A percentile compares a stretch with the other conserved stretches of the same genome.
These are phyloP conservation scores for Clavaria fumosa DNA, from an alignment of 768 basidiomycete genomes.

Conservation along the genomic window DNA sequence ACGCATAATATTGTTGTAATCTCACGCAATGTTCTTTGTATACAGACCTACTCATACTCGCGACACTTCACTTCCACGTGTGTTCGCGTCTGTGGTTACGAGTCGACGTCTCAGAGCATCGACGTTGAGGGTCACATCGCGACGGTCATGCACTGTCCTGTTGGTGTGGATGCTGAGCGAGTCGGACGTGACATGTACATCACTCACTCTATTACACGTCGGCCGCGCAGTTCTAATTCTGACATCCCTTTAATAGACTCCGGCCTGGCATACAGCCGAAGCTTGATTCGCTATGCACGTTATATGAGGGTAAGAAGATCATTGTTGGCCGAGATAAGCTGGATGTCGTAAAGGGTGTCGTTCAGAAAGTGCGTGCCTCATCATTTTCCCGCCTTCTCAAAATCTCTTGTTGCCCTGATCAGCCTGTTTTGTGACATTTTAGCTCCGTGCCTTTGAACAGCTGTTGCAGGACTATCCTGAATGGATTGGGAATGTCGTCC, in stretches of 20 bases:
- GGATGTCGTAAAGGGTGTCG: constrained; percentile 94
- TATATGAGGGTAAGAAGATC: constrained; percentile 97
- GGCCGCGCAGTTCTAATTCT: background rate
- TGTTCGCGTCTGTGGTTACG: constrained; percentile 92
- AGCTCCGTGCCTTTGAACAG: constrained; percentile 93
- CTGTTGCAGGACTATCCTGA: constrained; percentile 86
- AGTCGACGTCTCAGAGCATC: constrained; percentile 54
- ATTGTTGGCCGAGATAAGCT: constrained; percentile 96
- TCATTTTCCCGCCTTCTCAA: constrained; percentile 1
- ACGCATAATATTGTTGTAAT: too few species aligned
- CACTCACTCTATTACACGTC: background rate
- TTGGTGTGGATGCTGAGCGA: constrained; percentile 87
- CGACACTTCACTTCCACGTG: constrained; percentile 92
- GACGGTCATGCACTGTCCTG: constrained; percentile 78
- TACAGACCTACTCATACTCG: constrained; percentile 79
- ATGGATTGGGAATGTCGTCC: constrained; percentile 83
- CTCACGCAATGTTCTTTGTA: too few species aligned
- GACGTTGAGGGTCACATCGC: constrained; percentile 81
- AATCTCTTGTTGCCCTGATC: background rate
- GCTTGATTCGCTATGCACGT: constrained; percentile 59
- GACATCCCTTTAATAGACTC: constrained; percentile 22
- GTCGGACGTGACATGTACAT: constrained; percentile 68
- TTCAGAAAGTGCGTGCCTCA: constrained; percentile 60
- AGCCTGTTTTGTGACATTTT: background rate
- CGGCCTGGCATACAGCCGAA: constrained; percentile 83